Evolutionary conservation across 768 basidiomycete species (phyloP), one percentile per base, ranked within the genome.

Genomic region (Termitomyces sp.): DNA sequence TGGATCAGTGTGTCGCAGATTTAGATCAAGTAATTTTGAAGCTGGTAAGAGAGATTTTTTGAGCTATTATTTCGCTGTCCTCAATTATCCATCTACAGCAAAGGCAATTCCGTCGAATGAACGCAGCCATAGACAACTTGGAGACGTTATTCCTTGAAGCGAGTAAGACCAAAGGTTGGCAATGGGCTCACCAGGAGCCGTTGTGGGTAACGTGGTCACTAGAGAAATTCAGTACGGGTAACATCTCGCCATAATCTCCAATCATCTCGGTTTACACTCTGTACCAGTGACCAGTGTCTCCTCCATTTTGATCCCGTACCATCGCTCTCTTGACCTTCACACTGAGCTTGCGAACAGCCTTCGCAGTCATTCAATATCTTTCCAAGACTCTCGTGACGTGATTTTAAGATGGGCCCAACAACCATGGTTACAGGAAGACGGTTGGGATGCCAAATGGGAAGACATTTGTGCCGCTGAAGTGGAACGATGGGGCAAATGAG

Each of bases 121-220:
- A 80, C 56, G 65, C 69, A 1, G 75, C 82, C 24, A 70, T 91
- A 47, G 90, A 92, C 40, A 82, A 72, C 50, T 65, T 92, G 54
- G 91, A 93, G 59, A 65, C 69, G 3, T 67, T 90, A 2, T 70
- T 91, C 13, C 72, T 80, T 30, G 91, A 93, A 44, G 88, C 89
- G 2, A 79, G 84, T 64, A 88, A 80, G 67, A 70, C 73, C 16
- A 91, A 88, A 68, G 90, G 91, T 0, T 85, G 82, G 73, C 72
- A 76, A 59, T 92, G 88, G 86, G 85, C 82, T 2, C 76, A 79
- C 13, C 75, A 82, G 61, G 88, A 92, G 59, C 85, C 88, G 0
- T 73, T 93, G 45, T 93, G 91, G 91, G 72, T 81, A 26, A 91
- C 90, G 11, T 93, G 91, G 91, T 76, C 91, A 0, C 71, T 92